phyloP scores from a whole-genome alignment of 2,329 filamentous ascomycete species.

The Mariannaea elegans region DNA sequence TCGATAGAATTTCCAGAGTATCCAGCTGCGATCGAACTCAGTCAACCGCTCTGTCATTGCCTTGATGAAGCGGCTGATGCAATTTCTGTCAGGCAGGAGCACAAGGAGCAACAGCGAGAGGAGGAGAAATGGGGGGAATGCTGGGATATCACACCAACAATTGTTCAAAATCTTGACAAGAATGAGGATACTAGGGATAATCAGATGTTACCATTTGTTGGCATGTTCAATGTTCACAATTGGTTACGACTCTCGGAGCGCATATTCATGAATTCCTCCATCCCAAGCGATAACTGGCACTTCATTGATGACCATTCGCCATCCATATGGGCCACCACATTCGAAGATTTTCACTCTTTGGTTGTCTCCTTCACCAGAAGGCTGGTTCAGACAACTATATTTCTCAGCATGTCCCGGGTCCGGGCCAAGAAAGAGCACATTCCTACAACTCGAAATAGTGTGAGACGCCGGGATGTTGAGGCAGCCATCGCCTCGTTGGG shows the following conservation, averaged over 20 bases:
- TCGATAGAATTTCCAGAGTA: conserved; percentile 62
- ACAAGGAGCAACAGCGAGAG: conserved; percentile 68
- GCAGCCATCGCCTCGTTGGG: conserved; percentile 60
- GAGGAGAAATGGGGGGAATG: conserved; percentile 65
- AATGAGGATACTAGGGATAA: conserved; percentile 28
- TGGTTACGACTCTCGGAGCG: conserved; percentile 72
- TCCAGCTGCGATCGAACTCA: conserved; percentile 78
- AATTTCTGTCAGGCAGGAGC: conserved; percentile 71
- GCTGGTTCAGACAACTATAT: conserved; percentile 74
- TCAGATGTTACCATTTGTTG: conserved; percentile 56
- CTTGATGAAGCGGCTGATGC: conserved; percentile 76
- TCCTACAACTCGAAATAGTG: conserved; percentile 42
- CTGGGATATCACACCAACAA: conserved; percentile 69
- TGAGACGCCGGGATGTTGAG: conserved; percentile 56
- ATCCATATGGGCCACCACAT: conserved; percentile 76
- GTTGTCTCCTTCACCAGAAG: conserved; percentile 73
- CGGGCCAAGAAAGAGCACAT: conserved; percentile 55
- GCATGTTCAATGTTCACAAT: conserved; percentile 64
- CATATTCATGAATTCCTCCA: conserved; percentile 78
- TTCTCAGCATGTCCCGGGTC: conserved; percentile 75
- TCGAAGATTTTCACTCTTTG: conserved; percentile 79
- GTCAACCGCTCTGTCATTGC: conserved; percentile 68
- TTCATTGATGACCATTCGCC: conserved; percentile 69
- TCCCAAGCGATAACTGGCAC: conserved; percentile 73
- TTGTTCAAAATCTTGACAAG: conserved; percentile 45